Evolutionary conservation across 1,284 basidiomycete species (phyloP).

Genomic region (Naganishia sp.): DNA sequence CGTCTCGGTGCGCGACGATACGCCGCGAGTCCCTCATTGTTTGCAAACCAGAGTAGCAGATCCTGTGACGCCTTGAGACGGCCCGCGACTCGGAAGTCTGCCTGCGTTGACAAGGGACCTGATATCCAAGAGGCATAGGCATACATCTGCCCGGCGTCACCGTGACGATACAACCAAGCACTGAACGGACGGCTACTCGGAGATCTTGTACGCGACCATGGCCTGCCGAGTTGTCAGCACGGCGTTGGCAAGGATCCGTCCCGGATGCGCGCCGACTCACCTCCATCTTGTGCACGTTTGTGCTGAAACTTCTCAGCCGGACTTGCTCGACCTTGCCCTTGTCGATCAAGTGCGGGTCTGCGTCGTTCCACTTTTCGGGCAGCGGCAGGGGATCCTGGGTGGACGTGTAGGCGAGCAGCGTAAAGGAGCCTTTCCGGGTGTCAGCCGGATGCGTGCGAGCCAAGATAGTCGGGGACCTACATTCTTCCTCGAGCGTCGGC

Average conservation of each 20-base stretch:
- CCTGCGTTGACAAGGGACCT: too few relatives aligned
- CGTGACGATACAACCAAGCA: background rate
- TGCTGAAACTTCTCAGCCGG: slow-evolving; percentile 84
- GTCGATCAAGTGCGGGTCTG: slow-evolving; percentile 91
- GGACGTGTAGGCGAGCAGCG: slow-evolving; percentile 90
- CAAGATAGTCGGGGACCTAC: slow-evolving; percentile 59
- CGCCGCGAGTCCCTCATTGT: too few relatives aligned
- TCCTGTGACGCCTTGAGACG: too few relatives aligned
- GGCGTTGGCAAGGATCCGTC: too few relatives aligned
- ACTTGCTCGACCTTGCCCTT: slow-evolving; percentile 96
- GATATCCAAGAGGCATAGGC: too few relatives aligned
- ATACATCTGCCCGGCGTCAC: too few relatives aligned
- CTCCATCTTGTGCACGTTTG: slow-evolving; percentile 85
- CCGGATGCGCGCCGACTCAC: slow-evolving; percentile 40
- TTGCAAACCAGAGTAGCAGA: too few relatives aligned
- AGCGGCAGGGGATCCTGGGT: slow-evolving; percentile 70
- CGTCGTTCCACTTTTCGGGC: slow-evolving; percentile 79
- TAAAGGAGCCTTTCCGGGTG: slow-evolving; percentile 61
- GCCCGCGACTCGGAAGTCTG: too few relatives aligned
- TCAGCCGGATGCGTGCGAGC: too few relatives aligned
- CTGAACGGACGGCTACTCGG: slow-evolving; percentile 16
- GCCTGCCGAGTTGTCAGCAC: slow-evolving; percentile 24
- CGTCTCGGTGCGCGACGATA: too few relatives aligned
- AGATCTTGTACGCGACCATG: slow-evolving; percentile 38
- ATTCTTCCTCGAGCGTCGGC: slow-evolving; percentile 91